Conservation (phyloP, 164 flowering plant species). For the Akebia trifoliata region DNA sequence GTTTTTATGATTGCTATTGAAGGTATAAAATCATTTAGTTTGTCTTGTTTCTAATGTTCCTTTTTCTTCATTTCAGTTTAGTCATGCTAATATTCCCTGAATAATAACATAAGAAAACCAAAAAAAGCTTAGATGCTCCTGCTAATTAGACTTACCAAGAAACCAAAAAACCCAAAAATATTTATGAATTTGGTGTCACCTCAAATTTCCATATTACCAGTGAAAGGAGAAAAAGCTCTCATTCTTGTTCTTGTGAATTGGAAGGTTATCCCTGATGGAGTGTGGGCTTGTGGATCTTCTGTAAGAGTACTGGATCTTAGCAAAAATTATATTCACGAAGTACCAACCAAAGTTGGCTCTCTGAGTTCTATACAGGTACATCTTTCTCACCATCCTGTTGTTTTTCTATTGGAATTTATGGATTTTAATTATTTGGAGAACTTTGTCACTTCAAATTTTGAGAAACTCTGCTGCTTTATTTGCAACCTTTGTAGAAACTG, state of each 20-base stretch:
- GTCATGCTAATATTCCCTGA: too few species aligned
- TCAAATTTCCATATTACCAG: too few species aligned
- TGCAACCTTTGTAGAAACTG: constrained; percentile 51
- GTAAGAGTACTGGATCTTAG: constrained; percentile 61
- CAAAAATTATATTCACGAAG: constrained; percentile 44
- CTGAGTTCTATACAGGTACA: constrained; percentile 55
- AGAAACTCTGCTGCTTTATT: neutral
- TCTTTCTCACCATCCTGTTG: neutral
- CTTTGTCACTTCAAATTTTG: neutral
- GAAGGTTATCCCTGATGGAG: constrained; percentile 80
- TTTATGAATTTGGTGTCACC: too few species aligned
- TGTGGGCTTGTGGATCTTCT: constrained; percentile 69
- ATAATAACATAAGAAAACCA: too few species aligned
- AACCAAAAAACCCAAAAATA: too few species aligned
- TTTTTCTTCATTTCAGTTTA: too few species aligned
- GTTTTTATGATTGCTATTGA: too few species aligned
- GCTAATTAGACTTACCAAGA: too few species aligned
- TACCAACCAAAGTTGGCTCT: constrained; percentile 48
- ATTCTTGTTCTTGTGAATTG: constrained; percentile 12
- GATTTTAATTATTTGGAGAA: neutral
- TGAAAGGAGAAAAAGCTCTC: too few species aligned
- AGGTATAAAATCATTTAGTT: too few species aligned
- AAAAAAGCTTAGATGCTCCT: too few species aligned
- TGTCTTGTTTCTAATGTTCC: too few species aligned
- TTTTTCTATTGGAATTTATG: neutral